A percentile compares a stretch with the other conserved stretches of the same genome.
Evolutionary conservation across 108 stramenopile genomes (phyloP).

Genomic region (Cyclotella atomus): DNA sequence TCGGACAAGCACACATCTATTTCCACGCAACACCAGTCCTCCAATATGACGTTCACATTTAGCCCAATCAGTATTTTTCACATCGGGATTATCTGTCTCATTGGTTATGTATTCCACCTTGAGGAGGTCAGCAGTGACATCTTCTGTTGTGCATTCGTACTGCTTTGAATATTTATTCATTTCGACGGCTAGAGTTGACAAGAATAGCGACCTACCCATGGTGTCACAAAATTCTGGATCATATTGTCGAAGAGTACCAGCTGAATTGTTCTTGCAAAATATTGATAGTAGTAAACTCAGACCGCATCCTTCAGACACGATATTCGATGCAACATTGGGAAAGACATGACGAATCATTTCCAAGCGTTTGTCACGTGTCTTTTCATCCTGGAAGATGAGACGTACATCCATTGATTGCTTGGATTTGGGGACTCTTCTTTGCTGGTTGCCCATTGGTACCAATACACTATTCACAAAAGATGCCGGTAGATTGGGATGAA

Average conservation of each 20-base stretch:
- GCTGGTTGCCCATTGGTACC: conserved; percentile 14
- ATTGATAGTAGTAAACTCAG: background rate
- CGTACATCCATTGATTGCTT: conserved; percentile 17
- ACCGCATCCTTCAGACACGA: background rate
- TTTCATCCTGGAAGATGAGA: conserved; percentile 36
- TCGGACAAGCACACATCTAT: conserved; percentile 61
- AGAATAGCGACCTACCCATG: conserved; percentile 42
- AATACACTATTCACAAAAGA: conserved; percentile 38
- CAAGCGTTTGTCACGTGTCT: conserved; percentile 20
- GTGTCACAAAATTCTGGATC: conserved; percentile 43
- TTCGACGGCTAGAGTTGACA: conserved; percentile 49
- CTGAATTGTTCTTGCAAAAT: conserved; percentile 1
- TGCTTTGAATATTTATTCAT: conserved; percentile 63
- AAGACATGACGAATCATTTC: conserved; percentile 36
- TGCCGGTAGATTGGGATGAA: conserved; percentile 34
- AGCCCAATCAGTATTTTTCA: conserved; percentile 34
- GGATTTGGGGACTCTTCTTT: too few relatives aligned
- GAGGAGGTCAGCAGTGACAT: conserved; percentile 52
- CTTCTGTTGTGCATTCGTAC: conserved; percentile 53
- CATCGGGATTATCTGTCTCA: background rate
- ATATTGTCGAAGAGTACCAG: too few relatives aligned
- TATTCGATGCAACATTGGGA: conserved; percentile 8
- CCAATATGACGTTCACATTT: conserved; percentile 52
- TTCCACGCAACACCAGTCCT: conserved; percentile 59
- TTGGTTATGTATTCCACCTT: background rate